Base-by-base conservation (phyloP, 495 filamentous ascomycete genomes). In the Penicillium longicatenatum region DNA sequence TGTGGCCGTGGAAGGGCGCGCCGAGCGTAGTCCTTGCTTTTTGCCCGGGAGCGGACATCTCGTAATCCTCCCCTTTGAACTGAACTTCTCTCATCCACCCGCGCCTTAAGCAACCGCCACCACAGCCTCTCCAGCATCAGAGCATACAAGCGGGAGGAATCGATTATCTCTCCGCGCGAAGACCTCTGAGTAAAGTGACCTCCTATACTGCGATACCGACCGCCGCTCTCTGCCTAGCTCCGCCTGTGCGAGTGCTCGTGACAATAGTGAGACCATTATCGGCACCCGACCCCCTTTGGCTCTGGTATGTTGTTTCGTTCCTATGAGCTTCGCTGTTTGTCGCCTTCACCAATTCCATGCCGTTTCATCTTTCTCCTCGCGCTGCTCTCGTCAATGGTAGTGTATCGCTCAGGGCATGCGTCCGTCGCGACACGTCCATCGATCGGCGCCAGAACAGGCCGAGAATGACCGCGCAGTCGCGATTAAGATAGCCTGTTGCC, bases 351-450 rank as follows among this genome's bases (percentile, higher is more conserved):
- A 22, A 20, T 48, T 48, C 22, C 20, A 48, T 48, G 16, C 16
- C 24, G 17, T 26, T 30, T n/a, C 6, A 30, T 48, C 24, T 17
- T 29, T 26, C 29, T 30, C 19, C 20, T 20, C 46, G 52, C 57
- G 24, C 60, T 33, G 44, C 46, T 44, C 26, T 6, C 20, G 39
- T 37, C 41, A 29, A 45, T 50, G 41, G 12, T 6, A 31, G 51
- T 21, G 58, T 35, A 39, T 50, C 24, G 42, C 43, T 17, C 49
- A 42, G 49, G 17, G 33, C 50, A 64, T 63, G 59, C 62, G 60
- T 51, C 59, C 55, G 60, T 67, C 62, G 62, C 69, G 69, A 64
- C 61, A 61, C 59, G 56, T 54, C 45, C 49, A 54, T 57, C 54
- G 47, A 61, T 57, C 59, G 41, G 45, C 52, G 47, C 19, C 51